Conservation (phyloP, 805 yeast genomes). For the Kodamaea neixiangensis region DNA sequence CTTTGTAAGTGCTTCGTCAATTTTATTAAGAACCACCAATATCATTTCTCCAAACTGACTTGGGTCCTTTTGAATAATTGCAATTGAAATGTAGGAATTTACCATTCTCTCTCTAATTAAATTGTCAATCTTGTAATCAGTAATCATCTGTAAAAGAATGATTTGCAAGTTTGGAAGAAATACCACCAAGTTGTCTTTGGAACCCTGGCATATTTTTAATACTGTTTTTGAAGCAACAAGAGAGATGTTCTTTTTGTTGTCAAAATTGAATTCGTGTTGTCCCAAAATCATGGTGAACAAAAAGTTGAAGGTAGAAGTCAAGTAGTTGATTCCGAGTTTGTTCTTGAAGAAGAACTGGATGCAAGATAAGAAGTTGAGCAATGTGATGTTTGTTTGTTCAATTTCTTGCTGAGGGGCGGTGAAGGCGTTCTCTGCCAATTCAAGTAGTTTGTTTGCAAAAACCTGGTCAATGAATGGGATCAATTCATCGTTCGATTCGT, state of each 20-base stretch:
- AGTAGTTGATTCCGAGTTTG: constrained; percentile 42
- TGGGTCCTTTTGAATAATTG: constrained; percentile 56
- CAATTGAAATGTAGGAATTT: constrained; percentile 62
- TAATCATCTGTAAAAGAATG: constrained; percentile 49
- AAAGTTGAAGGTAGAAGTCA: constrained; percentile 56
- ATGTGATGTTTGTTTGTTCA: constrained; percentile 31
- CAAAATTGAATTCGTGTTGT: constrained; percentile 2
- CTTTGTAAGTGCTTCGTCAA: constrained; percentile 12
- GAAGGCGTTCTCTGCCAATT: constrained; percentile 1
- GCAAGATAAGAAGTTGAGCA: constrained; percentile 59
- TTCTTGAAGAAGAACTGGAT: constrained; percentile 60
- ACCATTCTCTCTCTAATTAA: constrained; percentile 60
- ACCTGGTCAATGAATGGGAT: constrained; percentile 27
- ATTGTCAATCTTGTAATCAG: constrained; percentile 38
- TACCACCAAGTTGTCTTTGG: constrained; percentile 42
- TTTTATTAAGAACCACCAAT: constrained; percentile 20
- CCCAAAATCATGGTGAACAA: constrained; percentile 46
- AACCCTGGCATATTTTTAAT: constrained; percentile 56
- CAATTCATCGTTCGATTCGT: constrained; percentile 29
- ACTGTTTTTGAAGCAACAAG: constrained; percentile 53
- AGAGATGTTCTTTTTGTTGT: constrained; percentile 30
- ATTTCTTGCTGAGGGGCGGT: not conserved
- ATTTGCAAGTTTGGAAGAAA: constrained; percentile 52
- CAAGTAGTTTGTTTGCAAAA: constrained; percentile 25
- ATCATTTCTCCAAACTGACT: constrained; percentile 24